Evolutionary conservation across 164 flowering plant species (phyloP).

Genomic region (Dillenia turbinata): DNA sequence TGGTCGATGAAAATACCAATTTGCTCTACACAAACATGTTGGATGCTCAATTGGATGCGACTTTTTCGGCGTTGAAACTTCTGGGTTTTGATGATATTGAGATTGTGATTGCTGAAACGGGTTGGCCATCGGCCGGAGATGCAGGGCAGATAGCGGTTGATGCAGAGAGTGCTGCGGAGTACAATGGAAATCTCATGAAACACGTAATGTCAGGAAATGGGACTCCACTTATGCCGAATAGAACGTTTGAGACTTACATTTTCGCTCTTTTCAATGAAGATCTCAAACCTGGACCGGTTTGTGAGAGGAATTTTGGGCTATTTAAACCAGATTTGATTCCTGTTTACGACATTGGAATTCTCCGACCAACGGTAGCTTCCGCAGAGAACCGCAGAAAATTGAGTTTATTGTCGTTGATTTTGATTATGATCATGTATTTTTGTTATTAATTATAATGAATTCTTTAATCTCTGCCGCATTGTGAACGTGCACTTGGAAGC

Average conservation of each 20-base stretch:
- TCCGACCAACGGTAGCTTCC: slow-evolving; percentile 40
- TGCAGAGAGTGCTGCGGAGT: slow-evolving; percentile 43
- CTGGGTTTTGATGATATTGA: slow-evolving; percentile 53
- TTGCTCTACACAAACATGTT: slow-evolving; percentile 64
- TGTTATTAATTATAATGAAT: too few species aligned
- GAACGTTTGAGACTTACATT: slow-evolving; percentile 68
- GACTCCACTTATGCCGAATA: slow-evolving; percentile 73
- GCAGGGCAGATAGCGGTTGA: slow-evolving; percentile 46
- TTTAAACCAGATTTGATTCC: slow-evolving; percentile 57
- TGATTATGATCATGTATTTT: too few species aligned
- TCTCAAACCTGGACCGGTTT: slow-evolving; percentile 62
- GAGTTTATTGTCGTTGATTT: too few species aligned
- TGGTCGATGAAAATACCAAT: slow-evolving; percentile 41
- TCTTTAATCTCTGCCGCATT: too few species aligned
- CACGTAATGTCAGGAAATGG: slow-evolving; percentile 61
- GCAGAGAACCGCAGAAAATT: background rate
- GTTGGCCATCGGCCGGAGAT: slow-evolving; percentile 76
- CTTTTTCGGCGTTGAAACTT: slow-evolving; percentile 50
- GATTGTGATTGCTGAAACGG: slow-evolving; percentile 76
- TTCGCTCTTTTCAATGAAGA: slow-evolving; percentile 77
- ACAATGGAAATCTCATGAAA: slow-evolving; percentile 42
- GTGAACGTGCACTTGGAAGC: too few species aligned
- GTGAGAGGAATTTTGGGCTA: slow-evolving; percentile 66
- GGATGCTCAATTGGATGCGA: slow-evolving; percentile 75
- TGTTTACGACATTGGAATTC: slow-evolving; percentile 57